Conservation (phyloP, 1,139 yeast genomes). For the Suhomyces taliae region DNA sequence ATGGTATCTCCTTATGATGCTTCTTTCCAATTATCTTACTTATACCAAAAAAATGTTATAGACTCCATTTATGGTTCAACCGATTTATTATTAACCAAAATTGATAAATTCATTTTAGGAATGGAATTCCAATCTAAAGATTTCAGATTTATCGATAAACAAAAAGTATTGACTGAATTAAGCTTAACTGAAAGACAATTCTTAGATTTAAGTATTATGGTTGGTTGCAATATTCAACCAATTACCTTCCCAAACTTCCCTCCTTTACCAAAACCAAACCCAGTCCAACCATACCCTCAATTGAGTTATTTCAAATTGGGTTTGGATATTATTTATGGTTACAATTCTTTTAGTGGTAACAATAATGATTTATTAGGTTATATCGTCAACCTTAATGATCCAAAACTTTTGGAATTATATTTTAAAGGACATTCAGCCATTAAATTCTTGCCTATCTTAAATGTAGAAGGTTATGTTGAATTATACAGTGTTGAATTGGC, state of each 20-base stretch:
- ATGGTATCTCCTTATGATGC: constrained; percentile 83
- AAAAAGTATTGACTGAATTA: constrained; percentile 60
- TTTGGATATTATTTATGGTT: constrained; percentile 44
- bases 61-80: constrained; percentile 86
- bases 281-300: constrained; percentile 44
- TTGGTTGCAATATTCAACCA: constrained; percentile 79
- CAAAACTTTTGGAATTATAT: constrained; percentile 37
- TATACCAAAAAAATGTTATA: constrained; percentile 54
- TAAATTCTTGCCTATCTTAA: constrained; percentile 65
- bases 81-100: constrained; percentile 63
- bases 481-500: constrained; percentile 47
- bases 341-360: constrained; percentile 30
- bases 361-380: constrained; percentile 37
- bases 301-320: constrained; percentile 45
- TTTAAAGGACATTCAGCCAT: constrained; percentile 42
- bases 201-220: constrained; percentile 70
- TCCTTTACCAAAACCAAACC: constrained; percentile 48
- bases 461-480: constrained; percentile 66
- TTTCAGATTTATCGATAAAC: constrained; percentile 66
- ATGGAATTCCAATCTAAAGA: constrained; percentile 67
- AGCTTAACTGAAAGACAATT: constrained; percentile 63
- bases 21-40: constrained; percentile 76
- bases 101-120: constrained; percentile 71
- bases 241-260: constrained; percentile 59
- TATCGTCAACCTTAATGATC: constrained; percentile 39